Evolutionary conservation across 23 red algal genomes (phyloP).

Genomic region (Gracilaria vermiculophylla): DNA sequence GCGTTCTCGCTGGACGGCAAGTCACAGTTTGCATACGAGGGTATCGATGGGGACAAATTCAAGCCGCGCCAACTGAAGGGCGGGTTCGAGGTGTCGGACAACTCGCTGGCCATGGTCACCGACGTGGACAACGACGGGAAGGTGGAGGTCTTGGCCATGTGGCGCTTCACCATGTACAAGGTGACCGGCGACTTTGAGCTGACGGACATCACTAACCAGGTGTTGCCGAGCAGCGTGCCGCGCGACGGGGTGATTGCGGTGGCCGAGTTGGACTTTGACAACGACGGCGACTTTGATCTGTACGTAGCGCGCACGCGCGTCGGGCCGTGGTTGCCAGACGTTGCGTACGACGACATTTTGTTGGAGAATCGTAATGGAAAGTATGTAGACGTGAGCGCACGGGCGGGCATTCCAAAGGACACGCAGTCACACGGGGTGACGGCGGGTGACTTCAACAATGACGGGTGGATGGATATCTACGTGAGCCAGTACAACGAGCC

Average conservation of each 20-base stretch:
- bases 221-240: background rate
- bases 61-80: background rate
- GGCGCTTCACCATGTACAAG: slow-evolving; percentile 24
- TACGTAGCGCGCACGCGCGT: slow-evolving; percentile 47
- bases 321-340: slow-evolving; percentile 18
- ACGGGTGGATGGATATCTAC: slow-evolving; percentile 56
- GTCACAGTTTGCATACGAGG: slow-evolving; percentile 26
- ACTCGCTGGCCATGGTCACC: slow-evolving; percentile 14
- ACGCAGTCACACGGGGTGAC: slow-evolving; percentile 43
- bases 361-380: slow-evolving; percentile 21
- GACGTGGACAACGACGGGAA: slow-evolving; percentile 45
- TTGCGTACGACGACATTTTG: background rate
- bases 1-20: background rate
- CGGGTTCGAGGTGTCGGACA: background rate
- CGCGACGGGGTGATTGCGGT: background rate
- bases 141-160: slow-evolving; percentile 38
- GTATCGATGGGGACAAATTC: background rate
- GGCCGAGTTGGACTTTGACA: slow-evolving; percentile 71
- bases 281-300: slow-evolving; percentile 67
- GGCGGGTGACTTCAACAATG: slow-evolving; percentile 57
- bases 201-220: slow-evolving; percentile 25
- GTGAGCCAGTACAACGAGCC: slow-evolving; percentile 6
- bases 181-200: slow-evolving; percentile 35
- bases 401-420: background rate
- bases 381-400: slow-evolving; percentile 24